phyloP scores from a whole-genome alignment of 2,329 filamentous ascomycete species.

The Ophiostoma tasmaniense region DNA sequence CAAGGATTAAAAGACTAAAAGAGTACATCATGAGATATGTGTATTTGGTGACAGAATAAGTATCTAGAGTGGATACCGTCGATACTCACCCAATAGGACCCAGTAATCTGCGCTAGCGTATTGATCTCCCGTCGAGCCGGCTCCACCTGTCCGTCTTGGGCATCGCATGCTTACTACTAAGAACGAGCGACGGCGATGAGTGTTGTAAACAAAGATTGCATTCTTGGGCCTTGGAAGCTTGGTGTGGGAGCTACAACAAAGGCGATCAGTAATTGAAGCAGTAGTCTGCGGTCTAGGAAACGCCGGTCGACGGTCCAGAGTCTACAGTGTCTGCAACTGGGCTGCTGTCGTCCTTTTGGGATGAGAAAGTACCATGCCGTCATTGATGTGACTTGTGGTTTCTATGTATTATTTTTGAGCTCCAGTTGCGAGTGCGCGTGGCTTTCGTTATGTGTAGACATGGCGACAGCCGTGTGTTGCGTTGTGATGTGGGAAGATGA shows the following conservation, averaged over 20 bases:
- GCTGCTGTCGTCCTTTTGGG: not conserved
- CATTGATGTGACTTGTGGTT: not conserved
- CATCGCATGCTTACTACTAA: not conserved
- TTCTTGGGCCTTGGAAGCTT: not conserved
- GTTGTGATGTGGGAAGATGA: not conserved
- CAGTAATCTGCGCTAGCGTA: not conserved
- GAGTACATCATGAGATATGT: not conserved
- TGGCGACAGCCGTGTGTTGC: not conserved
- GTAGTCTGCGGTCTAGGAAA: not conserved
- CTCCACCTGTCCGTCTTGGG: constrained; percentile 6
- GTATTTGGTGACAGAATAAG: not conserved
- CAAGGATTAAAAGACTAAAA: not conserved
- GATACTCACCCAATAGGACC: not conserved
- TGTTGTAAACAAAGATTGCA: constrained; percentile 8
- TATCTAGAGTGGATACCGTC: not conserved
- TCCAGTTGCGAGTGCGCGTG: too few species aligned
- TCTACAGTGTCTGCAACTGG: not conserved
- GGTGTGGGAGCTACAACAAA: not conserved
- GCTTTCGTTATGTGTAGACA: not conserved
- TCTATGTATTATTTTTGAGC: too few species aligned
- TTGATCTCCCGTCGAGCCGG: constrained; percentile 5
- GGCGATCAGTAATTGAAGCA: not conserved
- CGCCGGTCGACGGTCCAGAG: not conserved
- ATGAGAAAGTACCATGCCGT: not conserved
- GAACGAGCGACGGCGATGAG: not conserved